Evolutionary conservation across 495 filamentous ascomycete species (phyloP), one percentile per base, ranked within the genome.

Genomic region (Glutinoglossum americanum): DNA sequence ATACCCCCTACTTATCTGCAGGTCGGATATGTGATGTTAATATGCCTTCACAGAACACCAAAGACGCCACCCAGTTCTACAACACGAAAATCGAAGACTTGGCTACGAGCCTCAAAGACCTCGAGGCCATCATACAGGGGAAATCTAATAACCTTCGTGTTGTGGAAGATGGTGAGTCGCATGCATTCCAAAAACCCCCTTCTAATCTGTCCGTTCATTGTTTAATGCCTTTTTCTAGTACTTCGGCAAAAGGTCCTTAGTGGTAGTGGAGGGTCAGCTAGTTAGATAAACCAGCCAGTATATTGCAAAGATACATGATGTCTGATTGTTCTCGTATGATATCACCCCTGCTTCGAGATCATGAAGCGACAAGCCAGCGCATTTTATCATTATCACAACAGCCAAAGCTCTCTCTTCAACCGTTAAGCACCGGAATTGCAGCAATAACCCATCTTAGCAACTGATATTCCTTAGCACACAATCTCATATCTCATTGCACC

Each of bases 21-120:
- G n/a, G n/a, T n/a, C n/a, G n/a, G n/a, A n/a, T n/a, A n/a, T n/a
- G n/a, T n/a, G n/a, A n/a, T n/a, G n/a, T n/a, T n/a, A n/a, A n/a
- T n/a, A n/a, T n/a, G n/a, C n/a, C n/a, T n/a, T n/a, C n/a, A n/a
- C 53, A 77, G 82, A 82, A 78, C 17, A 74, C 81, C 4, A 77
- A 77, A 51, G 85, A 85, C 60, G 93, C 92, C 0, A 74, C 74
- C 33, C 79, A 81, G 51, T 98, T 97, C 64, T 98, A 98, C 66
- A 76, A 83, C 19, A 73, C 70, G 25, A 98, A 97, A 70, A 77
- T 95, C 7, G 83, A 87, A 63, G 84, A 85, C 44, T 63, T 98
- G 51, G 80, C 78, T 25, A 69, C 69, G 59, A 96, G 88, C 67
- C 72, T 98, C 61, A 80, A 80, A 60, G 89, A 89, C 58, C 70